Conservation (phyloP, 139 green algal species). For the Tetraselmis striata region DNA sequence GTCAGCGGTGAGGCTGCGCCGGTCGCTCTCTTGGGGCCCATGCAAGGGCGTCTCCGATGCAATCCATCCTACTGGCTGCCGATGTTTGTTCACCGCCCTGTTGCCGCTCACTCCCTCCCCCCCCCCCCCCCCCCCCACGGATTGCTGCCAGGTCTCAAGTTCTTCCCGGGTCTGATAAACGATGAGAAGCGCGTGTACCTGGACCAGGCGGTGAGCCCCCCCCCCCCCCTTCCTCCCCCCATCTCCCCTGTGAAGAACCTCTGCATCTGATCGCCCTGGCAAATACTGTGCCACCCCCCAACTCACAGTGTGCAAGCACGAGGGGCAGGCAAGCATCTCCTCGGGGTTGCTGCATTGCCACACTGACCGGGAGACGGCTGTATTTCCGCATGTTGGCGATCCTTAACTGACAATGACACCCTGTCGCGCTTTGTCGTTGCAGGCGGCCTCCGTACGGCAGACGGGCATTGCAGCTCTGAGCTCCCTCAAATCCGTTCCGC, state of each 20-base stretch:
- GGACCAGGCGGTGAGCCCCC: conserved; percentile 33
- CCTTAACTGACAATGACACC: no score
- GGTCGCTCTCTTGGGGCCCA: neutral
- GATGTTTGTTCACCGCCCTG: neutral
- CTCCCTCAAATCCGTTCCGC: neutral
- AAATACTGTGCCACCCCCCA: no score
- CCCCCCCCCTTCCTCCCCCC: no score
- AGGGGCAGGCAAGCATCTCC: no score
- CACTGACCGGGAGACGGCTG: no score
- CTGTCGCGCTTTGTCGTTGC: no score
- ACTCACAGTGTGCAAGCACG: no score
- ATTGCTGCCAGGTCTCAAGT: conserved; percentile 42
- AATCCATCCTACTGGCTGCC: neutral
- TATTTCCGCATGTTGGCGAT: no score
- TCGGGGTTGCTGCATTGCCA: no score
- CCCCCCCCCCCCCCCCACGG: neutral
- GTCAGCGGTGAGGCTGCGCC: conserved; percentile 35
- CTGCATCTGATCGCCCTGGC: no score
- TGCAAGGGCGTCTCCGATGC: neutral
- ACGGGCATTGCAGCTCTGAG: neutral
- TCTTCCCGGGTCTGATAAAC: conserved; percentile 57
- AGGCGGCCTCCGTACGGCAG: neutral
- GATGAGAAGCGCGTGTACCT: conserved; percentile 33
- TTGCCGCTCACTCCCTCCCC: neutral
- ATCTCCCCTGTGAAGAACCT: no score